Base-by-base conservation (phyloP, 352 stramenopile genomes). In the Phytophthora pini region DNA sequence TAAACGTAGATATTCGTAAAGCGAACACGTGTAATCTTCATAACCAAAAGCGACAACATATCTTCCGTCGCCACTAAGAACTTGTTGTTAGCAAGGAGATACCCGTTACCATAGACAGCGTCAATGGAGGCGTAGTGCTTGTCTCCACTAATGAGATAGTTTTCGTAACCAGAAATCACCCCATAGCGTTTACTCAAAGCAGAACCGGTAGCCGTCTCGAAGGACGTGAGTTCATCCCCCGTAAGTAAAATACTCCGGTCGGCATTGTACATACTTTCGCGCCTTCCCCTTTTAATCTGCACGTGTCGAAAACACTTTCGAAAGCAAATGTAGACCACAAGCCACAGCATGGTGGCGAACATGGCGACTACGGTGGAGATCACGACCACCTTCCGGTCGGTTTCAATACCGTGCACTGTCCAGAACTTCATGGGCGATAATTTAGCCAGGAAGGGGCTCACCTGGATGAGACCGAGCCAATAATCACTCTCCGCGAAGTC, bases 81-180 rank as follows among this genome's bases (percentile, higher is more conserved):
- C 44, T 76, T 80, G 29, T 52, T 51, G 41, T 78, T 77, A 6
- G 63, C 71, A 40, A 84, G 66, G 40, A 87, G 61, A 41, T 64
- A 87, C 0, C 72, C 79, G 32, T 70, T 80, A 56, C 76, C 72
- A 55, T 80, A 85, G 53, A 88, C 74, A 10, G 70, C 76, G 11
- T 82, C 72, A 34, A 84, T 76, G 34, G 68, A 76, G 3, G 69
- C 43, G 50, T 51, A 80, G 38, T 51, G 78, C 5, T 72, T 56
- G 43, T 79, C 72, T 57, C 77, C 54, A 1, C 49, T 40, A 15
- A 63, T 49, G 7, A 79, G 4, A 54, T 67, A 74, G 54, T 77
- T 77, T 11, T 71, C 60, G 45, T 71, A 82, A 13, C 66, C 56
- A 4, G 55, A 82, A 11, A 82, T 58, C 20, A 79, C 43, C 1